Percentiles rank a stretch among this genome's conserved stretches.
phyloP scores from a whole-genome alignment of 1,284 basidiomycete species.

The Chalciporus piperatoides region DNA sequence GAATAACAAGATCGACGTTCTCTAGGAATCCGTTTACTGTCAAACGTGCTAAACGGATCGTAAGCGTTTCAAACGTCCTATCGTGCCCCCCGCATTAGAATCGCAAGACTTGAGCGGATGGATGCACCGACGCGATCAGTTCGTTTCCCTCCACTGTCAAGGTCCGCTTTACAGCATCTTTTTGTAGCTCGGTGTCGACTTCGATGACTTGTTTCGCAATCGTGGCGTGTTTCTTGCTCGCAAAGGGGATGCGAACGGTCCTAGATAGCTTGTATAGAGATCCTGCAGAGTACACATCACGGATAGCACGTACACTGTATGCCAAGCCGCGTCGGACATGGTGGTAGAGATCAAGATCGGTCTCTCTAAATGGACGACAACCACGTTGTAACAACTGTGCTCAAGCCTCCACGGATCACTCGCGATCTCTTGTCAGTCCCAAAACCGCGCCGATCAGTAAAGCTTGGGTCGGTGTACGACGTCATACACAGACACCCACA shows the following conservation, averaged over 20 bases:
- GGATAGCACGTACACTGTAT: conserved; percentile 28
- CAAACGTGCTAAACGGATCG: conserved; percentile 78
- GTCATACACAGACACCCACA: too few species aligned
- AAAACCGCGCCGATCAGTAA: too few species aligned
- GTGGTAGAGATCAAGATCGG: conserved; percentile 2
- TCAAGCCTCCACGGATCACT: too few species aligned
- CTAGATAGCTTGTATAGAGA: conserved; percentile 39
- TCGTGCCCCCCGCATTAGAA: conserved; percentile 8
- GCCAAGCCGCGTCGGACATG: conserved; percentile 32
- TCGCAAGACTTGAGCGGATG: neutral
- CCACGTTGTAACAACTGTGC: too few species aligned
- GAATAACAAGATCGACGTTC: conserved; percentile 78
- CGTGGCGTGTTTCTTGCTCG: conserved; percentile 64
- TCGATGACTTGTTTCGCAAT: conserved; percentile 80
- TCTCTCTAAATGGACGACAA: neutral
- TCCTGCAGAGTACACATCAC: neutral
- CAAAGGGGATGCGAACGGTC: conserved; percentile 74
- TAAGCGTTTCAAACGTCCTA: conserved; percentile 71
- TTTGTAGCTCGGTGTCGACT: conserved; percentile 82
- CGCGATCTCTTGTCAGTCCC: too few species aligned
- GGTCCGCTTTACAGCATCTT: conserved; percentile 69
- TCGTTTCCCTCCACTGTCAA: conserved; percentile 61
- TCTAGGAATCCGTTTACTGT: conserved; percentile 83
- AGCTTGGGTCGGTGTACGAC: too few species aligned
- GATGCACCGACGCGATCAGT: conserved; percentile 62